Evolutionary conservation across 306 rosid species (phyloP), one percentile per base, ranked within the genome.

Genomic region (Rosa persica): DNA sequence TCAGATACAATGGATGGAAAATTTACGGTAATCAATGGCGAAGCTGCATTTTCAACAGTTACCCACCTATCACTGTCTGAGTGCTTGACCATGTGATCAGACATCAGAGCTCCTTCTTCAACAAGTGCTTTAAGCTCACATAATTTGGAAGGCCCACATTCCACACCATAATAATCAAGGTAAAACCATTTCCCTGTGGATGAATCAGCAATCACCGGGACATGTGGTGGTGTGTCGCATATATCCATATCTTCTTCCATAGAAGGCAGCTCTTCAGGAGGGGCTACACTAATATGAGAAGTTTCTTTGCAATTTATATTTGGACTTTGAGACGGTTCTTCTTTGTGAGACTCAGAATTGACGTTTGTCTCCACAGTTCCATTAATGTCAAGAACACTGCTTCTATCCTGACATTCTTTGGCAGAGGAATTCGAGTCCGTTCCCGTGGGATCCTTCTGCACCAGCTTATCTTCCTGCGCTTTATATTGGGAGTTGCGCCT

Each of bases 171-270:
- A 81, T 89, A 90, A 85, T 96, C 98, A 22, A 96, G 92, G 85
- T 93, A 96, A 87, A 89, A 91, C 99, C 99, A 96, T 86, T 91
- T 93, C 81, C 97, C 96, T 7, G 91, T 74, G 17, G 97, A 85
- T 13, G 83, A 82, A 78, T 89, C 94, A 23, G 93, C 81, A 81
- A 85, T 83, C 71, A 88, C 68, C 55, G 97, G 88, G 79, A 84
- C 92, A 81, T 96, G 99, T 19, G 99, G 99, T 30, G 99, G 99
- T 64, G 99, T 96, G 80, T 96, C 97, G 70, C 98, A 93, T 74
- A 96, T 96, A 86, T 96, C 99, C 99, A 96, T 96, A 75, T 96
- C 99, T 85, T 96, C 99, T 82, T 96, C 99, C 99, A 96, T 96
- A 2, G 98, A 93, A 83, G 88, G 92, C 73, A 87, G 86, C 87